phyloP scores from a whole-genome alignment of 2,329 filamentous ascomycete genomes.

The Alternaria arborescens region DNA sequence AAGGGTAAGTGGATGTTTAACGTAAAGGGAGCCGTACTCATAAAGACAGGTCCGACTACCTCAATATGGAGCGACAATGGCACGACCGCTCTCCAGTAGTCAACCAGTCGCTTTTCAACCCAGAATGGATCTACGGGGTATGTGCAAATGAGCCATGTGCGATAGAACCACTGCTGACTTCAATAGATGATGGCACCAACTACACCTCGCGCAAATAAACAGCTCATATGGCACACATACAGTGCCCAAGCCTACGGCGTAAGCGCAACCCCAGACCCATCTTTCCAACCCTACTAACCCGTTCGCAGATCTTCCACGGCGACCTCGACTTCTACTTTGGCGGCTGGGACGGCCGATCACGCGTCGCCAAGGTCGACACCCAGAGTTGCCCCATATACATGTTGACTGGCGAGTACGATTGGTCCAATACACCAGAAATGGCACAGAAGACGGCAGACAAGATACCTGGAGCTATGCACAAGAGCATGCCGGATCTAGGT shows the following conservation, averaged over 20 bases:
- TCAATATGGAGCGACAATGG: conserved; percentile 56
- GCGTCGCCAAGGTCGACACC: conserved; percentile 57
- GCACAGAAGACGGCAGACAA: conserved; percentile 58
- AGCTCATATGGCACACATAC: conserved; percentile 61
- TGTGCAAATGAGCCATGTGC: background rate
- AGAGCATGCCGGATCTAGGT: conserved; percentile 57
- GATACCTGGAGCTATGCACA: conserved; percentile 57
- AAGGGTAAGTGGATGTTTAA: conserved; percentile 45
- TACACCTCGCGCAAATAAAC: conserved; percentile 55
- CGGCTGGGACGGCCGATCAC: conserved; percentile 59
- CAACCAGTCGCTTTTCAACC: conserved; percentile 59
- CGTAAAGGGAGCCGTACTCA: conserved; percentile 29
- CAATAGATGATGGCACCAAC: conserved; percentile 57
- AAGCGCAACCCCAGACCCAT: background rate
- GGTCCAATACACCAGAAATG: conserved; percentile 59
- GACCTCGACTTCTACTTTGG: conserved; percentile 63
- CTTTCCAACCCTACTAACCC: background rate
- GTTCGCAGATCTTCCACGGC: conserved; percentile 58
- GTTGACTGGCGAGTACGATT: conserved; percentile 61
- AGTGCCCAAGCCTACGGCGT: conserved; percentile 59
- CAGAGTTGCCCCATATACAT: conserved; percentile 61
- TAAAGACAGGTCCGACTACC: conserved; percentile 46
- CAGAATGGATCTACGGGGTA: conserved; percentile 60
- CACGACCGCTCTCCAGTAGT: conserved; percentile 58
- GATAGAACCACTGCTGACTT: conserved; percentile 5